These are phyloP conservation scores for Epichloe gansuensis DNA, from an alignment of 2,329 filamentous ascomycete species.

Conservation along the genomic window DNA sequence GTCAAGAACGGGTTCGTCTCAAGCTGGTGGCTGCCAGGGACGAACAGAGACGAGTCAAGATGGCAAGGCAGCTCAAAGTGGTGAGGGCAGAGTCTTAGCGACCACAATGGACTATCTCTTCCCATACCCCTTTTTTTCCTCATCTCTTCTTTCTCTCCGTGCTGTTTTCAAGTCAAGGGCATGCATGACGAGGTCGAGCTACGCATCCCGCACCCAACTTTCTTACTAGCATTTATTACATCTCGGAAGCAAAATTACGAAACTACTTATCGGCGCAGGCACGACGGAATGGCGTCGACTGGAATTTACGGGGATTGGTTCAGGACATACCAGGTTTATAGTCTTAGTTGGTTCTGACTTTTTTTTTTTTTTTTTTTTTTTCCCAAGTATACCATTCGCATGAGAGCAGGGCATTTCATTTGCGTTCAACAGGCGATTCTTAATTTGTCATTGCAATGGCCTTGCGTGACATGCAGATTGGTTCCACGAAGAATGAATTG, in stretches of 20 bases:
- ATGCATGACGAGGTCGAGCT: neutral
- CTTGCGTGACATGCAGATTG: neutral
- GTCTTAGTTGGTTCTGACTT: neutral
- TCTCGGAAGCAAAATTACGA: neutral
- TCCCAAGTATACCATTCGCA: neutral
- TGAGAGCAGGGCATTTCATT: neutral
- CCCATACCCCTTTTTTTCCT: neutral
- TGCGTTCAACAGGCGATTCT: neutral
- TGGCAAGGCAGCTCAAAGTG: slow-evolving; percentile 28
- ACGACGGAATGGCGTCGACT: slow-evolving; percentile 1
- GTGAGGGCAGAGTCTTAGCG: slow-evolving; percentile 15
- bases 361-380: neutral
- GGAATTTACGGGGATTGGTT: neutral
- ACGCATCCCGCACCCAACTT: neutral
- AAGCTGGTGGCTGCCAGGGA: slow-evolving; percentile 38
- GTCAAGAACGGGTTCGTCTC: slow-evolving; percentile 37
- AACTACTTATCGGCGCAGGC: neutral
- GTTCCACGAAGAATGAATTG: too few species aligned
- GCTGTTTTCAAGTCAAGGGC: neutral
- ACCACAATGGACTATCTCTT: neutral
- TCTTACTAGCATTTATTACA: neutral
- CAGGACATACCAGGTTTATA: neutral
- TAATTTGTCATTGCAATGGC: neutral
- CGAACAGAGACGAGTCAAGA: slow-evolving; percentile 31
- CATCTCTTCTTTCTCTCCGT: neutral